Evolutionary conservation across 441 rosid species (phyloP).

Genomic region (Adansonia gregorii): DNA sequence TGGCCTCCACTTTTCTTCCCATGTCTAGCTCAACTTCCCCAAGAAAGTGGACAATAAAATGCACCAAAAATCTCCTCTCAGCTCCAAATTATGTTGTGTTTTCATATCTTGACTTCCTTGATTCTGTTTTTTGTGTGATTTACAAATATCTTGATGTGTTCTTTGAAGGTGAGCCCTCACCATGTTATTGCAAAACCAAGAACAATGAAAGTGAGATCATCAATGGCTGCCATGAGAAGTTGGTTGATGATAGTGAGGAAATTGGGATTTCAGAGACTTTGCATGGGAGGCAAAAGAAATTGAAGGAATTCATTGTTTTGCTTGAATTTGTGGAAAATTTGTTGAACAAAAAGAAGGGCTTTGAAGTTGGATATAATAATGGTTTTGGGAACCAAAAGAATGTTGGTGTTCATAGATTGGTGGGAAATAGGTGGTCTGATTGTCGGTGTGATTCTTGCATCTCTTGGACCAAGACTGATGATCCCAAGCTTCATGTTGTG

Average conservation of each 20-base stretch:
- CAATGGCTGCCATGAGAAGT: too few relatives aligned
- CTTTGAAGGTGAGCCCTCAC: conserved; percentile 53
- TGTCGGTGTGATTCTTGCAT: conserved; percentile 72
- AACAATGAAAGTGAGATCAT: conserved; percentile 4
- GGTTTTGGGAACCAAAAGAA: not conserved
- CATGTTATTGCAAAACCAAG: conserved; percentile 50
- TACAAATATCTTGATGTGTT: conserved; percentile 57
- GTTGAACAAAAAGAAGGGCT: not conserved
- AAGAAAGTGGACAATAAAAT: conserved; percentile 39
- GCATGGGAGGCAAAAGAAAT: conserved; percentile 49
- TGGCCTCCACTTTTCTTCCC: conserved; percentile 15
- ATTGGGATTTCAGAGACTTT: too few relatives aligned
- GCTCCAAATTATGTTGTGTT: conserved; percentile 48
- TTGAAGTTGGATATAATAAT: not conserved
- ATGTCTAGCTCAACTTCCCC: conserved; percentile 37
- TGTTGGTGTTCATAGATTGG: not conserved
- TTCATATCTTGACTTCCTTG: conserved; percentile 63
- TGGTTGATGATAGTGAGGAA: too few relatives aligned
- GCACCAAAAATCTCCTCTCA: conserved; percentile 27
- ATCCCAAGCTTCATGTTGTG: conserved; percentile 54
- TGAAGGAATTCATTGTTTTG: conserved; percentile 49
- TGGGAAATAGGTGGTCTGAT: conserved; percentile 68
- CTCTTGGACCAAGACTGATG: conserved; percentile 54
- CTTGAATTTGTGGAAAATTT: conserved; percentile 33
- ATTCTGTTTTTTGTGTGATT: conserved; percentile 50